phyloP scores from a whole-genome alignment of 768 basidiomycete genomes.

The Suillus bovinus region DNA sequence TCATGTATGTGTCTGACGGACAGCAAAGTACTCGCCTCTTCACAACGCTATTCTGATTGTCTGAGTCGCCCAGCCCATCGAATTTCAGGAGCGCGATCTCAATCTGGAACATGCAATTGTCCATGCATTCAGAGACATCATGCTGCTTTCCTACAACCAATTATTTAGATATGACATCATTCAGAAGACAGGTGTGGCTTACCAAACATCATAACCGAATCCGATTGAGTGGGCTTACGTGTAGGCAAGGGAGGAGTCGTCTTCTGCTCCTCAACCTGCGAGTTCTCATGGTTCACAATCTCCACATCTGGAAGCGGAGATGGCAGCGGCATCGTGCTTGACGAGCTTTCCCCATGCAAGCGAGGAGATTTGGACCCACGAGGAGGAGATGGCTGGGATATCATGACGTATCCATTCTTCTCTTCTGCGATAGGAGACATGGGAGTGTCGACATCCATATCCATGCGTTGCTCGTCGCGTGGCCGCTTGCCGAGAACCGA shows the following conservation, averaged over 20 bases:
- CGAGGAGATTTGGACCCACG: slow-evolving; percentile 38
- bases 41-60: slow-evolving; percentile 75
- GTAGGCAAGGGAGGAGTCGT: slow-evolving; percentile 61
- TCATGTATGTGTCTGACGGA: not conserved
- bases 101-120: slow-evolving; percentile 99
- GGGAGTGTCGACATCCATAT: slow-evolving; percentile 49
- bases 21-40: slow-evolving; percentile 56
- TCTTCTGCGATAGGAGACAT: slow-evolving; percentile 34
- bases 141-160: slow-evolving; percentile 79
- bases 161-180: slow-evolving; percentile 4
- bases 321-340: slow-evolving; percentile 28
- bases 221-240: slow-evolving; percentile 52
- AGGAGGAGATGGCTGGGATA: slow-evolving; percentile 38
- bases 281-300: slow-evolving; percentile 26
- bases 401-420: slow-evolving; percentile 44
- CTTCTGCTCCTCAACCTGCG: slow-evolving; percentile 24
- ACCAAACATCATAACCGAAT: slow-evolving; percentile 93
- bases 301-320: slow-evolving; percentile 31
- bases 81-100: slow-evolving; percentile 88
- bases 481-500: slow-evolving; percentile 73
- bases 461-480: slow-evolving; percentile 53
- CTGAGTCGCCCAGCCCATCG: slow-evolving; percentile 39
- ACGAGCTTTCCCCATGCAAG: slow-evolving; percentile 28
- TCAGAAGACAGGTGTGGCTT: slow-evolving; percentile 21
- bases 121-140: slow-evolving; percentile 98